Conservation (phyloP, 2,329 filamentous ascomycete species). For the Phyllosticta citribraziliensis region DNA sequence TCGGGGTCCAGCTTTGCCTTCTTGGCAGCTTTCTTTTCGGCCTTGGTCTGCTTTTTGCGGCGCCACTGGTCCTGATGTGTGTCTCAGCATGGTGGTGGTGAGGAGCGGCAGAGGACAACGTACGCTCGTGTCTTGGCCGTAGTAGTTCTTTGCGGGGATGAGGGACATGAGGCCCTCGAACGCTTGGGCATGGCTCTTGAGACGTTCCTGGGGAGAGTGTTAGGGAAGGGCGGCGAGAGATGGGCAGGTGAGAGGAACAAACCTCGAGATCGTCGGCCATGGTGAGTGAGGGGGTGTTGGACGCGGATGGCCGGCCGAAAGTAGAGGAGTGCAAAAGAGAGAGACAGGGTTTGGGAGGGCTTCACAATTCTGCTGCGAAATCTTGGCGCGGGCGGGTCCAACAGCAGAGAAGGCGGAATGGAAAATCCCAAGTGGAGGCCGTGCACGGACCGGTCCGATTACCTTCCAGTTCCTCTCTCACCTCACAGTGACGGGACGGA, state of each 20-base stretch:
- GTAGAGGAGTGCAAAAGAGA: neutral
- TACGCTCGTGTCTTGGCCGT: constrained; percentile 76
- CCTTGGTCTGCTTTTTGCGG: constrained; percentile 91
- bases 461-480: too few species aligned
- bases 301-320: neutral
- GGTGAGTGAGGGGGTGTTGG: neutral
- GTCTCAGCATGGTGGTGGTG: neutral
- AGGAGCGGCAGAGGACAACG: constrained; percentile 29
- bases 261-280: constrained; percentile 36
- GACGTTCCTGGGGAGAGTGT: constrained; percentile 37
- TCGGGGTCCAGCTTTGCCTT: constrained; percentile 86
- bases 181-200: constrained; percentile 54
- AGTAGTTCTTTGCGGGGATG: constrained; percentile 85
- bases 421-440: neutral
- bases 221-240: constrained; percentile 17
- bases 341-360: neutral
- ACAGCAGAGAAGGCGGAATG: neutral
- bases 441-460: neutral
- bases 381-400: neutral
- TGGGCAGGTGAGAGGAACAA: constrained; percentile 17
- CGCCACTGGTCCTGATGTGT: constrained; percentile 73
- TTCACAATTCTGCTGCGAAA: neutral
- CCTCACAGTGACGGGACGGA: too few species aligned
- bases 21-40: constrained; percentile 72
- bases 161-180: constrained; percentile 81